Base-by-base conservation (phyloP, 805 yeast species). In the Cyberlindnera suaveolens region DNA sequence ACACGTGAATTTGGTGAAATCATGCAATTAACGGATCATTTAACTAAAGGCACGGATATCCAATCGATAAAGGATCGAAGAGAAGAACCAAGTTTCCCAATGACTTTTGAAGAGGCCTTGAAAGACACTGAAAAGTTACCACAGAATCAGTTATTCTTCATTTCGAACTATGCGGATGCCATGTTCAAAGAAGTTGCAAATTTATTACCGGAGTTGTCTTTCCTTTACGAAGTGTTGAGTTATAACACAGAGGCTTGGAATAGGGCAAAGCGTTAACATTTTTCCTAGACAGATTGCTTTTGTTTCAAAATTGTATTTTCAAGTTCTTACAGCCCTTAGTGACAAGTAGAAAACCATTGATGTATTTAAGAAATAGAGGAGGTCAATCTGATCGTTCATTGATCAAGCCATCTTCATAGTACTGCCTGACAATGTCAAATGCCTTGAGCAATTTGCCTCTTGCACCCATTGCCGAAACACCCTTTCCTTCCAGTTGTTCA, bases 391-490 rank as follows among this genome's bases (percentile, higher is more conserved):
- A 13, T 36, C 32, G 27, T 37, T 30, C 40, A 30, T 14, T 31
- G 33, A 66, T 64, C 33, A 58, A 42, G 6, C 70, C 68, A 6
- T 58, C 62, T 45, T 68, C 74, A 51, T 71, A 71, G 37, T 72
- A 70, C 31, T 74, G 82, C 56, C 78, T 79, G 36, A 91, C 96
- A 44, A 81, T 82, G 47, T 80, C 85, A 67, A 93, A 93, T 31
- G 96, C 95, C 67, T 93, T 93, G 56, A 93, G 67, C 62, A 93
- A 74, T 66, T 93, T 93, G 44, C 97, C 77, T 50, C 99, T 73
- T 1, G 99, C 99, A 6, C 99, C 99, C 51, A 93, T 72, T 0
- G 99, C 97, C 51, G 80, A 77, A 34, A 93, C 96, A 6, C 99
- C 99, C 45, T 80, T 72, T 4, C 71, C 72, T 51, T 82, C 88